Evolutionary conservation across 2,329 filamentous ascomycete species (phyloP).

Genomic region (Neofusicoccum kwambonambiense): DNA sequence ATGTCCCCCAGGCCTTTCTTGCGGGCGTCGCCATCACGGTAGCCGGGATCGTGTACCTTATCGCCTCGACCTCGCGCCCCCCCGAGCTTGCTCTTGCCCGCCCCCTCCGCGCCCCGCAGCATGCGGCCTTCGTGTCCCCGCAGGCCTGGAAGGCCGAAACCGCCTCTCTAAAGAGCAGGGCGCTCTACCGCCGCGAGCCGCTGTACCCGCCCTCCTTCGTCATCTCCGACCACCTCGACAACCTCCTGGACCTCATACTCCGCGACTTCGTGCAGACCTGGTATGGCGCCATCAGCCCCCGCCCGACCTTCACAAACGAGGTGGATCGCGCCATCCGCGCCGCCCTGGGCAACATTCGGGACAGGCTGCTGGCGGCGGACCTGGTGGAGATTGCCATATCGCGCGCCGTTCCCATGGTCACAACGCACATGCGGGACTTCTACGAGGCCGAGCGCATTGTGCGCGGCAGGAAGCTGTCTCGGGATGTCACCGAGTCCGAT

Average conservation of each 20-base stretch:
- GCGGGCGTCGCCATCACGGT: conserved; percentile 61
- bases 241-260: conserved; percentile 71
- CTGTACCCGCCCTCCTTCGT: conserved; percentile 74
- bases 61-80: conserved; percentile 60
- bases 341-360: conserved; percentile 68
- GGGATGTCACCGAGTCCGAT: conserved; percentile 91
- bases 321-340: conserved; percentile 77
- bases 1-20: conserved; percentile 80
- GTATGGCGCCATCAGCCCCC: conserved; percentile 83
- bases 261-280: conserved; percentile 85
- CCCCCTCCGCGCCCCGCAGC: conserved; percentile 28
- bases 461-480: conserved; percentile 81
- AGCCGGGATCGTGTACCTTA: conserved; percentile 56
- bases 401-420: conserved; percentile 82
- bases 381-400: conserved; percentile 80
- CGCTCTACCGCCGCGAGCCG: conserved; percentile 65
- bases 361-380: conserved; percentile 73
- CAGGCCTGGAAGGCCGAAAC: conserved; percentile 70
- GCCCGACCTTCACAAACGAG: conserved; percentile 77
- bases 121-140: conserved; percentile 60
- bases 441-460: conserved; percentile 86
- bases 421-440: conserved; percentile 84
- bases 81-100: conserved; percentile 31
- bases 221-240: conserved; percentile 77
- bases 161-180: conserved; percentile 62